These are phyloP conservation scores for Trichoderma sp. DNA, from an alignment of 2,329 filamentous ascomycete species.

Conservation along the genomic window DNA sequence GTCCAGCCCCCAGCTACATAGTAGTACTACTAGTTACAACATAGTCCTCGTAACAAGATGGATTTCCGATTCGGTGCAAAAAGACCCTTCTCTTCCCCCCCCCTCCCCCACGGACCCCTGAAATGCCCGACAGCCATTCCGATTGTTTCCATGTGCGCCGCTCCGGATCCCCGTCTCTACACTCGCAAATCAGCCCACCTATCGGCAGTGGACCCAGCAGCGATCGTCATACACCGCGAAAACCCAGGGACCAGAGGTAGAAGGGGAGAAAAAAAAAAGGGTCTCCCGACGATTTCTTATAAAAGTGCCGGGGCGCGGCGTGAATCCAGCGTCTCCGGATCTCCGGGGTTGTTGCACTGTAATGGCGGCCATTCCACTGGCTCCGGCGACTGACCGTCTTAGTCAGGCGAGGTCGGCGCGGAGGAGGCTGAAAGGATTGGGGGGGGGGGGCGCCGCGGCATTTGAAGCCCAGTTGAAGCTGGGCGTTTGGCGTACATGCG, in stretches of 20 bases:
- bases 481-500: neutral
- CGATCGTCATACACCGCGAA: neutral
- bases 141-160: neutral
- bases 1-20: neutral
- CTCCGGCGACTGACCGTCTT: neutral
- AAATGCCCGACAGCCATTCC: neutral
- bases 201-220: neutral
- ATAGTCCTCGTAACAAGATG: neutral
- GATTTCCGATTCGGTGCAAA: too few species aligned
- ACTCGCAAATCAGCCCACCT: neutral
- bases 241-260: neutral
- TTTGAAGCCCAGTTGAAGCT: neutral
- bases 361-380: neutral
- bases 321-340: conserved; percentile 16
- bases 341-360: conserved; percentile 4
- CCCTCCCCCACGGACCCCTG: neutral
- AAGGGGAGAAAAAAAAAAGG: neutral
- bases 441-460: neutral
- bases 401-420: neutral
- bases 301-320: neutral
- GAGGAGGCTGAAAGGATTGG: neutral
- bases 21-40: too few species aligned
- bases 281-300: neutral
- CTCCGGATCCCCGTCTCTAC: neutral
- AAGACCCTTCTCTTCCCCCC: too few species aligned